Percentiles rank a stretch among this genome's conserved stretches.
These are phyloP conservation scores for Scheffersomyces cryptocercus DNA, from an alignment of 1,139 yeast species.

Conservation along the genomic window DNA sequence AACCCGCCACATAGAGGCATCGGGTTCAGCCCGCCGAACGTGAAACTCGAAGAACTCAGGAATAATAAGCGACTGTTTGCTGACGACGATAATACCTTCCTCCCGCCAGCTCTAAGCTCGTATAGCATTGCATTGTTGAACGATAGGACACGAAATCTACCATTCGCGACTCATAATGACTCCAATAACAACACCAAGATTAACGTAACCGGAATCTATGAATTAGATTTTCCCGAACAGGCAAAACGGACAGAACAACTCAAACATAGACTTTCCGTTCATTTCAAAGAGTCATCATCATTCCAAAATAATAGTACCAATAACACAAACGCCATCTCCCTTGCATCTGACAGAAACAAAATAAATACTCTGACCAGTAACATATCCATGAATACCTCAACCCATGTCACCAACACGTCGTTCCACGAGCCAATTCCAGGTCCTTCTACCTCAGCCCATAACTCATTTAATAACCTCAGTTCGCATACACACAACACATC, in stretches of 20 bases:
- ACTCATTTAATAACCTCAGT: constrained; percentile 13
- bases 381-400: not conserved
- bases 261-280: constrained; percentile 35
- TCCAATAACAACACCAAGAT: constrained; percentile 2
- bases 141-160: constrained; percentile 16
- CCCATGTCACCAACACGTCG: constrained; percentile 1
- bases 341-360: not conserved
- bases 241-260: constrained; percentile 17
- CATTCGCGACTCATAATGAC: constrained; percentile 1
- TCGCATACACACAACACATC: constrained; percentile 15
- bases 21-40: no score
- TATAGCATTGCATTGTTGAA: constrained; percentile 45
- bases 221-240: constrained; percentile 32
- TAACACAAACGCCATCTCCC: not conserved
- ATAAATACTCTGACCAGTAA: not conserved
- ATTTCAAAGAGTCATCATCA: constrained; percentile 23
- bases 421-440: not conserved
- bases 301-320: not conserved
- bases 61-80: constrained; percentile 18
- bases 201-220: constrained; percentile 33
- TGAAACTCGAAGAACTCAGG: no score
- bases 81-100: constrained; percentile 56
- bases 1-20: no score
- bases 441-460: constrained; percentile 8
- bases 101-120: constrained; percentile 68